Evolutionary conservation across 2,329 filamentous ascomycete species (phyloP), one percentile per base, ranked within the genome.

Genomic region (Fusarium nodosum): DNA sequence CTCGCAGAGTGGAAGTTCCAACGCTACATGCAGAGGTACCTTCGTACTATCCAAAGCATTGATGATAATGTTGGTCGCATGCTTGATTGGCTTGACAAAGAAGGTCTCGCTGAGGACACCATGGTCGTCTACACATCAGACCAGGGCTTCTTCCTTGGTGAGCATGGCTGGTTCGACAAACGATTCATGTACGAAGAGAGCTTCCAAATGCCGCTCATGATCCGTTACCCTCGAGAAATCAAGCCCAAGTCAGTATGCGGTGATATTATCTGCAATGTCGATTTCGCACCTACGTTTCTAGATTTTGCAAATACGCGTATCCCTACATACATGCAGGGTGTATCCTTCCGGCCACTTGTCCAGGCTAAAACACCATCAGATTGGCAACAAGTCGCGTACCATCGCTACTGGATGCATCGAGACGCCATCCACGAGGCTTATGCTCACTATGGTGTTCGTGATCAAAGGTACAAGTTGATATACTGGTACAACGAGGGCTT

Each of bases 121-220:
- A 74, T 87, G 4, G 81, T 87, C 3, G 78, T 86, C n/a, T 87
- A 87, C 64, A 86, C 82, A 0, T 85, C 83, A 0, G 85, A 86
- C 65, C 84, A 87, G 63, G 85, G 85, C 8, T 87, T 87, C 76
- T 87, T 87, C 73, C 80, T 87, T 0, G 85, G 85, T 10, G 85
- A 87, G 60, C 85, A 87, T 63, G 85, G 85, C 55, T 87, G 84
- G 85, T 87, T 86, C 68, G 85, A 87, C 72, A 87, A 87, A 75
- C 81, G 85, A 5, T 86, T 87, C 73, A 86, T 87, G 82, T 87
- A 87, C 74, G 85, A 87, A 64, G 84, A 87, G 73, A 81, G 78
- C 16, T 87, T 87, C 75, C 84, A 87, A 74, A 87, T 87, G 85
- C 85, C 85, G 0, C 85, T 87, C 48, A 71, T 87, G 5, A 78